These are phyloP conservation scores for Hemileccinum rubropunctum DNA, from an alignment of 768 basidiomycete genomes.

Conservation along the genomic window DNA sequence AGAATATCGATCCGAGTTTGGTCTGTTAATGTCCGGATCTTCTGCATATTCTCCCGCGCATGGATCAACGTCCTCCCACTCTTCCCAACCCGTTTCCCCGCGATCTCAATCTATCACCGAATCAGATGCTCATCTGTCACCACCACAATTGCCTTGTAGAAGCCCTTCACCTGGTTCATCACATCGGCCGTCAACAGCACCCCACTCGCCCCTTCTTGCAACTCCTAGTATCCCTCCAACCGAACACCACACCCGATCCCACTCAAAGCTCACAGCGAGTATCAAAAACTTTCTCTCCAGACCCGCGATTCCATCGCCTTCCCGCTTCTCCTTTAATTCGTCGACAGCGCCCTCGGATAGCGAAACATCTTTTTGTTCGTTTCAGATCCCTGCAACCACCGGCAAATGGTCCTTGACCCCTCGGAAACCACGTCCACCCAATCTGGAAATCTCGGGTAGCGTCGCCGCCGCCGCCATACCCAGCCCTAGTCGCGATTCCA, in stretches of 20 bases:
- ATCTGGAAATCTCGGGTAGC: conserved; percentile 20
- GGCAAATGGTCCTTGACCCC: conserved; percentile 16
- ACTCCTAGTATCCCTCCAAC: not conserved
- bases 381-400: conserved; percentile 1
- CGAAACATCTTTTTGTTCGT: conserved; percentile 10
- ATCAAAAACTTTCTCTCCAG: conserved; percentile 38
- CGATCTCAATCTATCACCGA: conserved; percentile 18
- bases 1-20: conserved; percentile 17
- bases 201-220: conserved; percentile 4
- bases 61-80: conserved; percentile 12
- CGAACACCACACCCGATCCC: conserved; percentile 11
- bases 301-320: conserved; percentile 24
- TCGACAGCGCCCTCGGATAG: conserved; percentile 5
- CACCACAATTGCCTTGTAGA: not conserved
- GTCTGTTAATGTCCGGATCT: conserved; percentile 5
- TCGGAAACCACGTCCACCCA: conserved; percentile 22
- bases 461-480: conserved; percentile 1
- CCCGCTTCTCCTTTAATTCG: conserved; percentile 23
- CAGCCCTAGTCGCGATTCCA: not conserved
- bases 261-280: conserved; percentile 21
- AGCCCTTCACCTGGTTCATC: not conserved
- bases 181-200: conserved; percentile 17
- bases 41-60: conserved; percentile 10
- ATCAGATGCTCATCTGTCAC: conserved; percentile 14
- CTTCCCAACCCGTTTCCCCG: conserved; percentile 15